Base-by-base conservation (phyloP, 2,329 filamentous ascomycete species). In the Blumeria hordei region DNA sequence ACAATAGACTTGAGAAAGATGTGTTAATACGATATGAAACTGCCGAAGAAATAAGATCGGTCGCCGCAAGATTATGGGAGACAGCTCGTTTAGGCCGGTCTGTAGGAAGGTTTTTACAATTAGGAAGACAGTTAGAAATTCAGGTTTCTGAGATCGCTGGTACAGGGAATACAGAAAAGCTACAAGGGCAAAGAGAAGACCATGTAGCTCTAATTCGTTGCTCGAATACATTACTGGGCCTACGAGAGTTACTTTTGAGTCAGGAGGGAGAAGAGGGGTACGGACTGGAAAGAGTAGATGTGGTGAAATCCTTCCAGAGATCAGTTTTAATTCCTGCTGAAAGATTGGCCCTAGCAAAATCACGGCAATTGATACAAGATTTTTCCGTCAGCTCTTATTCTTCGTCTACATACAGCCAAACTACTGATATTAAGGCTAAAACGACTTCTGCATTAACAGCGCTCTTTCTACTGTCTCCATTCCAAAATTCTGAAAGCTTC, bases 61-160 rank as follows among this genome's bases (percentile, higher is more conserved):
- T 86, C 10, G 84, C 86, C 1, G 77, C 84, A 62, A 76, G 88
- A 10, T 74, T 95, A 33, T 86, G 86, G 74, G 78, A 85, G 63
- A 87, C 88, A 0, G 72, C 94, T 58, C 77, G 80, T 57, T 71
- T 96, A 2, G 84, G 83, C 1, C 72, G 88, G 45, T 78, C 82
- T 0, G 84, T 94, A 11, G 80, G 78, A 45, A 74, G 90, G 54
- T 88, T 84, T 64, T 72, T 96, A 44, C 82, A 84, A 63, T 71
- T 96, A 2, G 88, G 86, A 0, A 73, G 88, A 47, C 87, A 94
- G 69, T 74, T 98, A 10, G 87, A 96, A 65, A 76, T 84, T n/a
- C 85, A 94, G 66, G 76, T 93, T 64, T 71, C 77, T 0, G 88
- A 94, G 66, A 71, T 85, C 58, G 55, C 63, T 56, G 65, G 62